phyloP scores from a whole-genome alignment of 805 yeast genomes.

The Ogataea ganodermae region DNA sequence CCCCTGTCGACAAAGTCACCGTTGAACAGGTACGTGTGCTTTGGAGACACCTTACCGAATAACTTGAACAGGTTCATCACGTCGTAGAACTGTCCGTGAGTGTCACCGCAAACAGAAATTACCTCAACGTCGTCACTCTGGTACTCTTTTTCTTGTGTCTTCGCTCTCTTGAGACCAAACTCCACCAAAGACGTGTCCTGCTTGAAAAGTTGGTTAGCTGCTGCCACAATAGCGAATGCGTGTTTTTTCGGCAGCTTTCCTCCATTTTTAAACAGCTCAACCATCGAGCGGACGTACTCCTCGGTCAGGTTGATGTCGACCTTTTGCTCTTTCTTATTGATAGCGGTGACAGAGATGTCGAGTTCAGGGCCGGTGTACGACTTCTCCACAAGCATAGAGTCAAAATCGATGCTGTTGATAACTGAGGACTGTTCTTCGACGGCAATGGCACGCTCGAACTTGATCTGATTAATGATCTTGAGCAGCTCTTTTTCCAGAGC shows the following conservation, averaged over 20 bases:
- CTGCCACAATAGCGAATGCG: slow-evolving; percentile 77
- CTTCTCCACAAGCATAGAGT: slow-evolving; percentile 51
- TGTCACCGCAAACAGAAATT: slow-evolving; percentile 93
- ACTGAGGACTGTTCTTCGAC: slow-evolving; percentile 59
- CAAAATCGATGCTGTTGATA: slow-evolving; percentile 49
- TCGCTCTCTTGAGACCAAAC: slow-evolving; percentile 40
- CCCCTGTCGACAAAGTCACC: slow-evolving; percentile 99
- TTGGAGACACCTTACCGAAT: slow-evolving; percentile 68
- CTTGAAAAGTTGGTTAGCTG: slow-evolving; percentile 63
- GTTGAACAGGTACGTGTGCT: slow-evolving; percentile 82
- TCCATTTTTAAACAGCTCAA: slow-evolving; percentile 72
- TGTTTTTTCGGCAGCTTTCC: slow-evolving; percentile 77
- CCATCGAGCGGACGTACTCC: slow-evolving; percentile 63
- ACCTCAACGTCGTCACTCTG: slow-evolving; percentile 40
- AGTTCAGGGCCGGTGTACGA: slow-evolving; percentile 62
- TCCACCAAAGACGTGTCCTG: slow-evolving; percentile 79
- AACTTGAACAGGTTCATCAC: slow-evolving; percentile 73
- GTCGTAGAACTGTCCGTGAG: slow-evolving; percentile 96
- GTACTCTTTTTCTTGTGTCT: slow-evolving; percentile 39
- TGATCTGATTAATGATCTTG: slow-evolving; percentile 65
- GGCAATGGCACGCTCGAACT: slow-evolving; percentile 86
- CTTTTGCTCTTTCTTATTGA: slow-evolving; percentile 31
- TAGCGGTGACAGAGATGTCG: slow-evolving; percentile 39
- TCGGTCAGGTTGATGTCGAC: slow-evolving; percentile 46
- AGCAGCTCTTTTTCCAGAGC: slow-evolving; percentile 63